These are phyloP conservation scores for Colletotrichum sp. DNA, from an alignment of 2,329 filamentous ascomycete genomes.

Conservation along the genomic window DNA sequence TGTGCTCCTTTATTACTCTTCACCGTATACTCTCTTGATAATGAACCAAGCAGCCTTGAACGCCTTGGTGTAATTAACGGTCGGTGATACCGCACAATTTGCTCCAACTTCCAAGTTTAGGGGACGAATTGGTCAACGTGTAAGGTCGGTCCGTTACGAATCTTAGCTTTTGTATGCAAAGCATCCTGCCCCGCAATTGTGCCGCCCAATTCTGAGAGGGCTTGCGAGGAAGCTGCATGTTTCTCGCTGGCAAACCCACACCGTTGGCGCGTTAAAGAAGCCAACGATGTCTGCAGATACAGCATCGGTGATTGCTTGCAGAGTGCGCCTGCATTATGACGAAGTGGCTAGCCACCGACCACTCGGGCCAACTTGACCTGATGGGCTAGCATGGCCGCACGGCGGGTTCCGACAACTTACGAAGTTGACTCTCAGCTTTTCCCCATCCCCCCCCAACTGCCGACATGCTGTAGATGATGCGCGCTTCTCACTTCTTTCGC, in stretches of 20 bases:
- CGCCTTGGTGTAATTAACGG: neutral
- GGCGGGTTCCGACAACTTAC: neutral
- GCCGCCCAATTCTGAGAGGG: neutral
- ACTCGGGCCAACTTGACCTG: neutral
- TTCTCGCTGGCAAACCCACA: neutral
- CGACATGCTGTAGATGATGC: neutral
- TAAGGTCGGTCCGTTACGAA: neutral
- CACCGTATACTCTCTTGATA: neutral
- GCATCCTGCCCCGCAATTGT: neutral
- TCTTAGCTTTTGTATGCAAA: neutral
- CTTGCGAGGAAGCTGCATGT: neutral
- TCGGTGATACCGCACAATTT: neutral
- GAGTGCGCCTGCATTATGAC: neutral
- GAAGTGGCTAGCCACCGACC: neutral
- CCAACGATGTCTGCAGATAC: neutral
- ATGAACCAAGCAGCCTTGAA: neutral
- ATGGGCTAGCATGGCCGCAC: neutral
- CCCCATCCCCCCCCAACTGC: neutral
- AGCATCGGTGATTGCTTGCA: neutral
- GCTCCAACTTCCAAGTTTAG: neutral
- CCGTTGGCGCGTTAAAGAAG: neutral
- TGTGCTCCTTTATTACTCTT: neutral
- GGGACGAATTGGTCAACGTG: neutral
- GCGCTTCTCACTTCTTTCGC: neutral
- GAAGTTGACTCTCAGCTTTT: neutral